Evolutionary conservation across 2,329 filamentous ascomycete genomes (phyloP), one percentile per base, ranked within the genome.

Genomic region (Aspergillus sp.): DNA sequence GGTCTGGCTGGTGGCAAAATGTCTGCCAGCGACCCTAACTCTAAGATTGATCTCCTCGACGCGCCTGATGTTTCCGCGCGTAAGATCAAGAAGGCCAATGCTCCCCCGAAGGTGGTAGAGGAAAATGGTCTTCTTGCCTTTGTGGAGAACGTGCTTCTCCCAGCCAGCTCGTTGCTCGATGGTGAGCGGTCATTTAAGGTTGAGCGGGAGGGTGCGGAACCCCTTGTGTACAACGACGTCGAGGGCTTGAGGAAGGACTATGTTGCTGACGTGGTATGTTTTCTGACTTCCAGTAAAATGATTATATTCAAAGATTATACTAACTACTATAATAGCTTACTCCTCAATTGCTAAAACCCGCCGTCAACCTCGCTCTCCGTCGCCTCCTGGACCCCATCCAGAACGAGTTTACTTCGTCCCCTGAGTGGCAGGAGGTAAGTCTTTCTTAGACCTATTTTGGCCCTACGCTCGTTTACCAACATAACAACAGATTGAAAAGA

Each of bases 91-190:
- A 95, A 95, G 70, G 89, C 91, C 0, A 81, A 85, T 53, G 87
- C 86, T 27, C 79, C 81, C n/a, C 89, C 90, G 27, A 82, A 83
- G 62, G 76, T 85, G 33, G 78, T 88, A 3, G 88, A 94, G 58
- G 87, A 84, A 25, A 96, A 96, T 63, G 91, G 91, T 17, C 75
- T 96, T 9, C 73, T 96, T 46, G 82, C 85, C 3, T 91, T 96
- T 53, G 83, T 93, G 22, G 88, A 96, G 68, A 88, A 82, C 63
- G 88, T 96, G 23, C 76, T 96, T 37, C 78, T 97, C 12, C 88
- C 89, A 0, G 86, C 85, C 23, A 49, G 48, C 49, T 58, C 44
- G 43, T 7, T 43, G 41, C 57, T 52, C 13, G 56, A 56, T 19
- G 71, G 78, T 50, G 74, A 75, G 53, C 70, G 74, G 23, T 77